A percentile compares a stretch with the other conserved stretches of the same genome.
These are phyloP conservation scores for Rhodotorula sp. DNA, from an alignment of 1,284 basidiomycete genomes.

Conservation along the genomic window DNA sequence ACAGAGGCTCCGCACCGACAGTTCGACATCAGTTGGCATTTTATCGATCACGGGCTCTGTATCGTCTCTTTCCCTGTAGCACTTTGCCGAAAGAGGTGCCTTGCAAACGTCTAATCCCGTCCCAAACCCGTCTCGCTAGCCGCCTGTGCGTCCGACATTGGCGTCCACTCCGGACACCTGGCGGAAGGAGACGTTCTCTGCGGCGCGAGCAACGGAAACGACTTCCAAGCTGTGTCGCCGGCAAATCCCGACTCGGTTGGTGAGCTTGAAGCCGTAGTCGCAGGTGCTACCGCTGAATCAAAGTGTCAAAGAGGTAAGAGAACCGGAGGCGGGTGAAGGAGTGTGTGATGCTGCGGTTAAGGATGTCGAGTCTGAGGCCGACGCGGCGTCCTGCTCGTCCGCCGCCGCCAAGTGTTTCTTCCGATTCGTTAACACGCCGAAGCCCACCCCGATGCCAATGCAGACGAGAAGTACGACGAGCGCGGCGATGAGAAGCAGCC, in stretches of 20 bases:
- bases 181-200: neutral
- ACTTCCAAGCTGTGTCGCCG: neutral
- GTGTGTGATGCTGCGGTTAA: neutral
- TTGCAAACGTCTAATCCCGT: too few relatives aligned
- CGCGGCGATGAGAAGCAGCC: neutral
- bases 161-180: too few relatives aligned
- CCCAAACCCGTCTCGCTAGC: too few relatives aligned
- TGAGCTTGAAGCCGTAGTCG: too few relatives aligned
- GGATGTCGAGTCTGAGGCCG: neutral
- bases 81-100: neutral
- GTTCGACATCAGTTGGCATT: constrained; percentile 1
- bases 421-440: neutral
- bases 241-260: too few relatives aligned
- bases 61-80: neutral
- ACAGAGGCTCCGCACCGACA: neutral
- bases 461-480: neutral
- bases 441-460: constrained; percentile 3
- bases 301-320: neutral
- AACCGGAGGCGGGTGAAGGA: neutral
- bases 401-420: neutral
- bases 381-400: neutral
- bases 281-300: neutral
- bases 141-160: too few relatives aligned
- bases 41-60: neutral
- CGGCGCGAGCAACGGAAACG: neutral